Evolutionary conservation across 1,284 basidiomycete genomes (phyloP).

Genomic region (Moesziomyces globuligerus): DNA sequence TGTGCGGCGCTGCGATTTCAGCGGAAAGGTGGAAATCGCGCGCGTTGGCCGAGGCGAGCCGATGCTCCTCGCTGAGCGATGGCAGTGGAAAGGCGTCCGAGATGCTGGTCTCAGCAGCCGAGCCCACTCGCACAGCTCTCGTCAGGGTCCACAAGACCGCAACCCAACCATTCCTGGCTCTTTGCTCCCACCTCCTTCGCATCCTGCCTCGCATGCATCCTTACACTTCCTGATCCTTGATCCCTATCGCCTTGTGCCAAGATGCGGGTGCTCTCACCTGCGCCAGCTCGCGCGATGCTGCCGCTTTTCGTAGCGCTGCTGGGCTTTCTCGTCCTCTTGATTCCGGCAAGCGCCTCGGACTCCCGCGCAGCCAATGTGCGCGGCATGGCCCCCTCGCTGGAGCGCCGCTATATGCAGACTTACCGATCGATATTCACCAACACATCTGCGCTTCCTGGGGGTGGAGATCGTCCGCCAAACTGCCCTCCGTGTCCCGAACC

Average conservation of each 20-base stretch:
- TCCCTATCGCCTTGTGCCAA: too few relatives aligned
- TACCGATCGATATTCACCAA: constrained; percentile 36
- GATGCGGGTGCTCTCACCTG: constrained; percentile 1
- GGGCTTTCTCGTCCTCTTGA: not conserved
- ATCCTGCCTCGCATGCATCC: constrained; percentile 2
- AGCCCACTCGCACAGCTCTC: constrained; percentile 10
- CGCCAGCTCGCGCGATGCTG: not conserved
- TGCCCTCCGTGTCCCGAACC: constrained; percentile 55
- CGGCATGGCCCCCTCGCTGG: constrained; percentile 18
- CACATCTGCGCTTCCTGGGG: constrained; percentile 1
- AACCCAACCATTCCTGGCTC: too few relatives aligned
- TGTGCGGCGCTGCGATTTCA: not conserved
- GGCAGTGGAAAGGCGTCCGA: not conserved
- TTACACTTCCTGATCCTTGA: constrained; percentile 20
- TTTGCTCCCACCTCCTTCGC: too few relatives aligned
- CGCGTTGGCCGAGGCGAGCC: too few relatives aligned
- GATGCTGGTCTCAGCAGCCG: constrained; percentile 1
- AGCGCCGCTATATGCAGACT: constrained; percentile 20
- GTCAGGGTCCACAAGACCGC: constrained; percentile 1
- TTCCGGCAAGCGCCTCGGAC: constrained; percentile 3
- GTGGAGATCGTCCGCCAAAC: constrained; percentile 22
- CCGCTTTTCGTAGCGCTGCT: not conserved
- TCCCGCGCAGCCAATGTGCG: constrained; percentile 4
- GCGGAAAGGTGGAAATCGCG: not conserved
- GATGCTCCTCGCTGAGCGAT: not conserved